A percentile compares a stretch with the other conserved stretches of the same genome.
Evolutionary conservation across 2,329 filamentous ascomycete species (phyloP).

Genomic region (Talaromyces sp.): DNA sequence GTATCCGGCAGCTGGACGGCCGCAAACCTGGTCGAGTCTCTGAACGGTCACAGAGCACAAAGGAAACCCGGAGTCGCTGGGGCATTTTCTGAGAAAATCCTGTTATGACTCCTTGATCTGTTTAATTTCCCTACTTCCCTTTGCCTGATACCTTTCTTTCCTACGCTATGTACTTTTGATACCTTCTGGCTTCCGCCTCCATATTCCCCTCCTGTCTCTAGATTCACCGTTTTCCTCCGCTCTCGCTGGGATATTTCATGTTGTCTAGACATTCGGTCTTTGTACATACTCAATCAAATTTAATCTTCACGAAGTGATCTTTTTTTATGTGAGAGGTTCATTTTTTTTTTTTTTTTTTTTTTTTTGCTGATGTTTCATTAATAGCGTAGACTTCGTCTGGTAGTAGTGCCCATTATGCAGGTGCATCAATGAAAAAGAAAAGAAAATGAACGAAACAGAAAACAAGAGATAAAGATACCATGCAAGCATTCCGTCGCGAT

Average conservation of each 20-base stretch:
- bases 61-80: constrained; percentile 46
- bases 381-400: too few relatives aligned
- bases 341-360: background rate
- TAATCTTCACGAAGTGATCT: background rate
- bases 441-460: too few relatives aligned
- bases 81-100: constrained; percentile 43
- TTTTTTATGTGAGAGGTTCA: too few relatives aligned
- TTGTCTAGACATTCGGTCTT: constrained; percentile 9
- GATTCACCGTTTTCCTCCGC: constrained; percentile 3
- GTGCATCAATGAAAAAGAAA: too few relatives aligned
- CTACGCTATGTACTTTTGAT: constrained; percentile 8
- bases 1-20: constrained; percentile 79
- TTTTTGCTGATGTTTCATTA: too few relatives aligned
- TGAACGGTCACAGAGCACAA: constrained; percentile 38
- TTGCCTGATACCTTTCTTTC: constrained; percentile 8
- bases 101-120: constrained; percentile 3
- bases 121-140: constrained; percentile 3
- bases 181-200: constrained; percentile 11
- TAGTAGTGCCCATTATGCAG: too few relatives aligned
- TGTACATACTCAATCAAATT: constrained; percentile 19
- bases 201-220: constrained; percentile 6
- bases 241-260: background rate
- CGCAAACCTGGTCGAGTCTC: constrained; percentile 61
- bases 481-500: too few relatives aligned
- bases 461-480: too few relatives aligned